Evolutionary conservation across 371 early-diverging fungal genomes (phyloP).

Genomic region (Syncephalis fuscata): DNA sequence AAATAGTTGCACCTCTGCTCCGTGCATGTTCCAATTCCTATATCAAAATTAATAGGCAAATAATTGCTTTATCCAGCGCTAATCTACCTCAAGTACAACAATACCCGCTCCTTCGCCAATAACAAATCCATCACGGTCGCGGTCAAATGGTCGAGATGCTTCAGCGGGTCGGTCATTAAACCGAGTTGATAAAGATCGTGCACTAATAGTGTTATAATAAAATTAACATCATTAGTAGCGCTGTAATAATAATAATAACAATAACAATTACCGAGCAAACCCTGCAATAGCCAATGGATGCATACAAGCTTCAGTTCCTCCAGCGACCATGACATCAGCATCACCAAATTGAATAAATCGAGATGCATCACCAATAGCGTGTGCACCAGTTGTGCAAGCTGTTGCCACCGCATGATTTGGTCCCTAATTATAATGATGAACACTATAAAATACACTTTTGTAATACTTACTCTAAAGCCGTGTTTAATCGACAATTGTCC

Average conservation of each 20-base stretch:
- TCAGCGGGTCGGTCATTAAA: constrained; percentile 58
- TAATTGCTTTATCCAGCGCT: not conserved
- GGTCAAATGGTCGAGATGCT: constrained; percentile 85
- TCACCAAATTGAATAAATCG: constrained; percentile 83
- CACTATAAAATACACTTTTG: not conserved
- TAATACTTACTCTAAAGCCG: constrained; percentile 43
- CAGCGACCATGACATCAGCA: constrained; percentile 92
- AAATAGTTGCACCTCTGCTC: constrained; percentile 67
- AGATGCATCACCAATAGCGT: constrained; percentile 85
- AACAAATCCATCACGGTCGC: constrained; percentile 77
- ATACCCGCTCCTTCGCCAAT: constrained; percentile 90
- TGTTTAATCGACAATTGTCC: constrained; percentile 81
- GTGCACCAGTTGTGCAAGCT: constrained; percentile 92
- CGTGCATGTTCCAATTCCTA: constrained; percentile 77
- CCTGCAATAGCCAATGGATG: constrained; percentile 80
- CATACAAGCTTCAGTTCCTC: constrained; percentile 79
- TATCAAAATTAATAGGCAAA: not conserved
- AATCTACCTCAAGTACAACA: constrained; percentile 56
- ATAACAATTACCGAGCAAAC: constrained; percentile 44
- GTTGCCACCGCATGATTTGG: constrained; percentile 87
- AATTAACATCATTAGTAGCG: not conserved
- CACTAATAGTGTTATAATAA: constrained; percentile 19
- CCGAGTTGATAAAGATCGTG: constrained; percentile 62
- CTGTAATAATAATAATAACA: not conserved
- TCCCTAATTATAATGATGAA: constrained; percentile 27